Evolutionary conservation across 495 filamentous ascomycete genomes (phyloP).

Genomic region (Hyaloscypha variabilis): DNA sequence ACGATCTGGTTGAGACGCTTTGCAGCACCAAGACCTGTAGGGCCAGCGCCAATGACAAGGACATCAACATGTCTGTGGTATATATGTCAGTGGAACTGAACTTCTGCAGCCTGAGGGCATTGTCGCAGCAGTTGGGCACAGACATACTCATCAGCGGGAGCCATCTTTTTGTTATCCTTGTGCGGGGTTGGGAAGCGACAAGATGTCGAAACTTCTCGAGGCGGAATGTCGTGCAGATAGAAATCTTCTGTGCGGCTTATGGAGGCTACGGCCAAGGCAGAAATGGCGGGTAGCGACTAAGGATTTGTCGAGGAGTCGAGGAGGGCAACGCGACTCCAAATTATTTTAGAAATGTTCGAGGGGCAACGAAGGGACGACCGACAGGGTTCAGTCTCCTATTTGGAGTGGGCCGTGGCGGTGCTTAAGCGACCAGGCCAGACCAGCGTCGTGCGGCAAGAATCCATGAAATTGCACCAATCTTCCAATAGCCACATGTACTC

Average conservation of each 20-base stretch:
- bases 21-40: conserved; percentile 93
- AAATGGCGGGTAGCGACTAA: background rate
- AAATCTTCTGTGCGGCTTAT: background rate
- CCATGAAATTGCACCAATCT: background rate
- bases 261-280: background rate
- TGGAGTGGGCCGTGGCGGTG: background rate
- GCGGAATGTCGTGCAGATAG: background rate
- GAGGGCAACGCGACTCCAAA: background rate
- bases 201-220: background rate
- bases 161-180: conserved; percentile 16
- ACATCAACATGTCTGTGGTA: conserved; percentile 82
- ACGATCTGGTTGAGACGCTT: conserved; percentile 98
- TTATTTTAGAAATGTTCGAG: background rate
- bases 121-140: background rate
- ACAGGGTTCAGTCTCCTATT: conserved; percentile 1
- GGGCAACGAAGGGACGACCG: background rate
- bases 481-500: conserved; percentile 1
- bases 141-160: conserved; percentile 44
- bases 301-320: background rate
- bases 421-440: background rate
- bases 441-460: background rate
- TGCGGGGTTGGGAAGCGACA: background rate
- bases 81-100: conserved; percentile 12
- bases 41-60: conserved; percentile 97
- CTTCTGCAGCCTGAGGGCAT: background rate